phyloP scores from a whole-genome alignment of 306 rosid species.

The Prunus mume region DNA sequence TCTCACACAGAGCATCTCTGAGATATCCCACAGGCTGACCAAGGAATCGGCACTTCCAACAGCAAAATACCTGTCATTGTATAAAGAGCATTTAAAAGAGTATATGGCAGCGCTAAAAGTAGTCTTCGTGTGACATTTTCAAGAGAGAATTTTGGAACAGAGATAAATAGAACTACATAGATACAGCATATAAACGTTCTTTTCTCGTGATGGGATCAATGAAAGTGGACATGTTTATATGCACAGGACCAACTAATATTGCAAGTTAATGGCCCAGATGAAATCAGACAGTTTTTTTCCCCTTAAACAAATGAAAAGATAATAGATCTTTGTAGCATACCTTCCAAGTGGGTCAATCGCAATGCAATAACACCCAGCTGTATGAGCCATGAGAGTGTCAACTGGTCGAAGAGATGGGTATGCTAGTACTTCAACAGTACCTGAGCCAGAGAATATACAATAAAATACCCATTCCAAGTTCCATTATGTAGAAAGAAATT shows the following conservation, averaged over 20 bases:
- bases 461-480: not conserved
- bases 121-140: not conserved
- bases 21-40: conserved; percentile 93
- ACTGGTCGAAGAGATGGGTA: conserved; percentile 88
- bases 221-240: not conserved
- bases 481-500: not conserved
- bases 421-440: conserved; percentile 87
- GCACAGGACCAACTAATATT: not conserved
- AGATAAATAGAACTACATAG: not conserved
- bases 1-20: conserved; percentile 93
- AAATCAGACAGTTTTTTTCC: not conserved
- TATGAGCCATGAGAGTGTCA: conserved; percentile 94
- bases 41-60: conserved; percentile 98
- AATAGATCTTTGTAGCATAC: conserved; percentile 39
- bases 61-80: conserved; percentile 66
- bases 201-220: not conserved
- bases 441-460: conserved; percentile 31
- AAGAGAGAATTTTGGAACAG: not conserved
- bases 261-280: not conserved
- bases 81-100: conserved; percentile 1
- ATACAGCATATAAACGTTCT: not conserved
- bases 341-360: conserved; percentile 94
- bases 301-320: not conserved
- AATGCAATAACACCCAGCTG: conserved; percentile 98
- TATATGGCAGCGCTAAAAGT: not conserved